Conservation (phyloP, 148 eudicot species). For the Tetragonia tetragonoides region DNA sequence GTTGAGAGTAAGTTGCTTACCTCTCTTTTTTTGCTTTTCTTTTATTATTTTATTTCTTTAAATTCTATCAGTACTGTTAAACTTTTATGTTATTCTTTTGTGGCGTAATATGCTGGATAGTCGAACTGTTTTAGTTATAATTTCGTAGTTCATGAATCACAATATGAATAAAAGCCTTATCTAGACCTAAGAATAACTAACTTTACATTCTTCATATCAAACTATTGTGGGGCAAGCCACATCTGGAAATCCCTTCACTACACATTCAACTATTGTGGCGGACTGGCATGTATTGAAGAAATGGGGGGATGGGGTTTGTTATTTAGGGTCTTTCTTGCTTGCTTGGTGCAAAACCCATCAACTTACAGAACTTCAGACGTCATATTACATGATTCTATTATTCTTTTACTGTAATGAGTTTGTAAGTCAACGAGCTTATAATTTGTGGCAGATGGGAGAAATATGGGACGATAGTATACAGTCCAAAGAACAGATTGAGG, state of each 20-base stretch:
- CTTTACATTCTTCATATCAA: no score
- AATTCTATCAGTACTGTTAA: not conserved
- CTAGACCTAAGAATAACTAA: no score
- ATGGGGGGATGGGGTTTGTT: no score
- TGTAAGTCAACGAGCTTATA: not conserved
- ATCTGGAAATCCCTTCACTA: no score
- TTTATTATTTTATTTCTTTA: no score
- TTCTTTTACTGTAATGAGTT: not conserved
- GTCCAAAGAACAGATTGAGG: slow-evolving; percentile 78
- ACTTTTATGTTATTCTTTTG: not conserved
- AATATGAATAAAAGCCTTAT: no score
- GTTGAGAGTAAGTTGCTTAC: slow-evolving; percentile 44
- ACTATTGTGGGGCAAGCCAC: no score
- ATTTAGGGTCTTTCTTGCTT: not conserved
- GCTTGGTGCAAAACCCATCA: not conserved
- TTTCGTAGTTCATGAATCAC: no score
- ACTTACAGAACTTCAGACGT: not conserved
- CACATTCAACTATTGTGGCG: no score
- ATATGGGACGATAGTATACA: slow-evolving; percentile 69
- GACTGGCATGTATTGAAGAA: no score
- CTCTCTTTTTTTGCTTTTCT: not conserved
- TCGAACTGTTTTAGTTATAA: no score
- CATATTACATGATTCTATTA: not conserved
- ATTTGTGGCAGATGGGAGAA: slow-evolving; percentile 52
- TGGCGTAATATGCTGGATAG: no score